These are phyloP conservation scores for Ascochyta fabae DNA, from an alignment of 2,329 filamentous ascomycete species.

Conservation along the genomic window DNA sequence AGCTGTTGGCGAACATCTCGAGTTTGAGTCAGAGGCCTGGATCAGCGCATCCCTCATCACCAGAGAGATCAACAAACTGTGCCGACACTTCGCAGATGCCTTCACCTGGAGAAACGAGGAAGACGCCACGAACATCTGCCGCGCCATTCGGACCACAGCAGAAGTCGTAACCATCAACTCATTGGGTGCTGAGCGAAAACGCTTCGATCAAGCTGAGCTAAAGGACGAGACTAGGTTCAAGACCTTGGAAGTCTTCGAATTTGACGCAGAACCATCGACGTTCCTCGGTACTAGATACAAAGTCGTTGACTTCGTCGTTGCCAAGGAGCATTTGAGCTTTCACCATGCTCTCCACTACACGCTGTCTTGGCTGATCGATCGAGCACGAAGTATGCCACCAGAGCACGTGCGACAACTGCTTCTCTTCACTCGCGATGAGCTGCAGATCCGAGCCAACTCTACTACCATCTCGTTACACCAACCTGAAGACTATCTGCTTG, in stretches of 20 bases:
- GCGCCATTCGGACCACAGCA: conserved; percentile 75
- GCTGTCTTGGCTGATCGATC: conserved; percentile 93
- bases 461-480: conserved; percentile 64
- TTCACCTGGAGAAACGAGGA: conserved; percentile 75
- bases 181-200: conserved; percentile 82
- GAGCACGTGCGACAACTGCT: conserved; percentile 73
- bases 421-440: conserved; percentile 72
- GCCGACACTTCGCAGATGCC: conserved; percentile 84
- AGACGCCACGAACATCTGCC: conserved; percentile 69
- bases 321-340: conserved; percentile 91
- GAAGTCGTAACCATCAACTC: conserved; percentile 89
- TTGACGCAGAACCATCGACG: conserved; percentile 60
- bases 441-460: conserved; percentile 69
- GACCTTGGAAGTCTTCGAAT: conserved; percentile 76
- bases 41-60: conserved; percentile 95
- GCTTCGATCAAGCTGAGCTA: conserved; percentile 87
- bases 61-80: conserved; percentile 91
- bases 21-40: conserved; percentile 98
- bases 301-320: conserved; percentile 81
- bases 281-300: conserved; percentile 58
- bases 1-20: conserved; percentile 92
- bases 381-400: conserved; percentile 75
- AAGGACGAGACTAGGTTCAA: conserved; percentile 88
- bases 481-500: conserved; percentile 81
- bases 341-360: conserved; percentile 97